Base-by-base conservation (phyloP, 2,329 filamentous ascomycete genomes). In the Mycosphaerelloides madeirae region DNA sequence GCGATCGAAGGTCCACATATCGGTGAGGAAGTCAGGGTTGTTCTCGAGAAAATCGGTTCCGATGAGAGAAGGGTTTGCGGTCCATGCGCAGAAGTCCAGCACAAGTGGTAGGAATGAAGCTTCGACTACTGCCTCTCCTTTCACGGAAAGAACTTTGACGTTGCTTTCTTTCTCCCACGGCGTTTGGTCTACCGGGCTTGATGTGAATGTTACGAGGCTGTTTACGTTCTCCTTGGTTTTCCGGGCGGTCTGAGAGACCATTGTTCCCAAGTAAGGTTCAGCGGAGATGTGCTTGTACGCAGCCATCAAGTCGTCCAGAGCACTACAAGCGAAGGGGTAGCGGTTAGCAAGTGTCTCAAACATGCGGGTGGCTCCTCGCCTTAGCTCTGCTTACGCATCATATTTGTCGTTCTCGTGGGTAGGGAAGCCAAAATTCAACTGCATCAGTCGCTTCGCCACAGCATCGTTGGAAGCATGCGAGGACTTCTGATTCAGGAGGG, bases 101-200 rank as follows among this genome's bases (percentile, higher is more conserved):
- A 81, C 63, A 5, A 84, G 66, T 3, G 70, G 63, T 38, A 73
- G 70, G 1, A 81, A 60, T 47, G 70, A 68, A 11, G 72, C 68
- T 52, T 82, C 78, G 12, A 73, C 77, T 41, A 75, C 68, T 20
- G 66, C 62, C 13, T 65, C 65, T 5, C 61, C 66, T n/a, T 63
- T 60, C 2, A 65, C 57, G 13, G 74, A 72, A 3, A 67, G 38
- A 18, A 70, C 61, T 2, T 64, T 63, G 1, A 76, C 66, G 8
- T 69, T 62, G 14, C 68, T 72, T n/a, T 61, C 65, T 28, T 78
- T 73, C 58, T 85, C 81, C 81, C 81, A 84, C 2, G 69, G 68
- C 54, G 73, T 71, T 48, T 83, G 78, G 55, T 85, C 81, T 18
- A 84, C 77, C 2, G 73, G 65, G 14, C 78, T 81, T 6, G 72